Evolutionary conservation across 2,329 filamentous ascomycete species (phyloP).

Genomic region (Exophiala alcalophila): DNA sequence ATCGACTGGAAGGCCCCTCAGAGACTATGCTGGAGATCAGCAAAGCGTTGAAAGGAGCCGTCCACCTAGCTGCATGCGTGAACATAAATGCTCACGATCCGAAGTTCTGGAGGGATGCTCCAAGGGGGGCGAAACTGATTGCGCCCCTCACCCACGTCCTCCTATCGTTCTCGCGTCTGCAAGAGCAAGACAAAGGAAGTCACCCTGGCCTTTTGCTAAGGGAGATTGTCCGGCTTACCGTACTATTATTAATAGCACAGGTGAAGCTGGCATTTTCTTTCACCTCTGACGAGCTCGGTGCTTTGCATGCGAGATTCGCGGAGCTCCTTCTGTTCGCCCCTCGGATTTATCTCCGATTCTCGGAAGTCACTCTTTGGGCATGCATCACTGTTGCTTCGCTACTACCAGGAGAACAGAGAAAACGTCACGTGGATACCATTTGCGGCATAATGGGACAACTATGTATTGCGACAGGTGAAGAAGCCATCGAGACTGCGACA

Average conservation of each 20-base stretch:
- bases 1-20: neutral
- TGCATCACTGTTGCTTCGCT: conserved; percentile 2
- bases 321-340: neutral
- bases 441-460: neutral
- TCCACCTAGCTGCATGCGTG: conserved; percentile 1
- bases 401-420: neutral
- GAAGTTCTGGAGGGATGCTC: conserved; percentile 11
- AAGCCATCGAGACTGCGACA: conserved; percentile 5
- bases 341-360: neutral
- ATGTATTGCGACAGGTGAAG: neutral
- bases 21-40: neutral
- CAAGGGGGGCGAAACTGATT: conserved; percentile 5
- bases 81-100: neutral
- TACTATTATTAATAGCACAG: conserved; percentile 11
- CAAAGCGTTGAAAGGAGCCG: neutral
- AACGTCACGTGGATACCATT: neutral
- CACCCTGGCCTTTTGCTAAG: neutral
- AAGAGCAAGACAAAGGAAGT: neutral
- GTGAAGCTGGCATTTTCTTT: conserved; percentile 11
- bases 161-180: conserved; percentile 10
- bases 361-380: conserved; percentile 12
- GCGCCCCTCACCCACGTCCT: conserved; percentile 10
- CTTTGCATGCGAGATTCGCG: conserved; percentile 3
- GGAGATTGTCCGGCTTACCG: conserved; percentile 11
- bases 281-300: conserved; percentile 6